These are phyloP conservation scores for Erythrophleum ivorense DNA, from an alignment of 331 rosid species.

Conservation along the genomic window DNA sequence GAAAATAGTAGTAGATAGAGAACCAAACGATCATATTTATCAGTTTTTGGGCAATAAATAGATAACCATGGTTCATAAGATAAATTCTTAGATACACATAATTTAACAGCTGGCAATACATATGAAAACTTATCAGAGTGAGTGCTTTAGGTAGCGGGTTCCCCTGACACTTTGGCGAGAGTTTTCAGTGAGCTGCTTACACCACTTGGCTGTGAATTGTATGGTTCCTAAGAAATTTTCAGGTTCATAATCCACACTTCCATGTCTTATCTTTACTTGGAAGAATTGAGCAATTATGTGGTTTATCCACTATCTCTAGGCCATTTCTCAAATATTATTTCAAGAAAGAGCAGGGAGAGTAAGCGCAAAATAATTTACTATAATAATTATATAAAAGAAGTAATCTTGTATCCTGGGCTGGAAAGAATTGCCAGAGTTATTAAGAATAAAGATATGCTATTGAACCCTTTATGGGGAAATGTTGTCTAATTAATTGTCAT, in stretches of 20 bases:
- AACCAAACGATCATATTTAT: too few species aligned
- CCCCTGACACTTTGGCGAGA: not conserved
- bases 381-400: not conserved
- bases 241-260: not conserved
- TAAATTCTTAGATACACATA: not conserved
- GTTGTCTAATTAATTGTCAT: not conserved
- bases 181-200: too few species aligned
- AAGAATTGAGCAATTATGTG: not conserved
- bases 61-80: not conserved
- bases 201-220: not conserved
- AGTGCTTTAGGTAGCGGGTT: not conserved
- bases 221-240: not conserved
- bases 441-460: not conserved
- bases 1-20: too few species aligned
- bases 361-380: not conserved
- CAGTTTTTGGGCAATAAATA: not conserved
- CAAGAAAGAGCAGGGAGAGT: constrained; percentile 7
- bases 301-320: not conserved
- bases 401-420: not conserved
- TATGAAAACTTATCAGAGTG: not conserved
- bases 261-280: not conserved
- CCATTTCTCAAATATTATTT: constrained; percentile 1
- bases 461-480: not conserved
- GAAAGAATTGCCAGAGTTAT: not conserved
- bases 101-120: not conserved